Conservation (phyloP, 805 yeast genomes). For the Monosporozyma aquatica region DNA sequence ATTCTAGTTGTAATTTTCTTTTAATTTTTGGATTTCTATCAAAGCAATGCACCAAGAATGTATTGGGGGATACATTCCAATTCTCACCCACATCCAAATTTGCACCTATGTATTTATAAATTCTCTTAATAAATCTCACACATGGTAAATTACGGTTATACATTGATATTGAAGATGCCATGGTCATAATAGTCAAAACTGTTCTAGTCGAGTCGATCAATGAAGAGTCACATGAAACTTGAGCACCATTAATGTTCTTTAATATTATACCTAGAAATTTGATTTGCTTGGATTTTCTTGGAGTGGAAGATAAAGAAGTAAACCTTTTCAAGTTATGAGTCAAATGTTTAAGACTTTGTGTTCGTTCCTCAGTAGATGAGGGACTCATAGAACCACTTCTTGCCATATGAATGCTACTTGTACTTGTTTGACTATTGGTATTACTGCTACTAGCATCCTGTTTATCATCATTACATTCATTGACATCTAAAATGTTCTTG, state of each 20-base stretch:
- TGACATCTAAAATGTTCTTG: conserved; percentile 8
- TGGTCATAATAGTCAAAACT: conserved; percentile 8
- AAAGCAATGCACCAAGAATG: conserved; percentile 10
- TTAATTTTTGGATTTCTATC: conserved; percentile 14
- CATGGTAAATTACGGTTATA: conserved; percentile 8
- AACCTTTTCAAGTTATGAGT: conserved; percentile 23
- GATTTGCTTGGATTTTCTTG: conserved; percentile 5
- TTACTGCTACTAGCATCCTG: neutral
- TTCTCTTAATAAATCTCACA: conserved; percentile 8
- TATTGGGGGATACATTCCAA: conserved; percentile 13
- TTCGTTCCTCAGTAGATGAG: conserved; percentile 6
- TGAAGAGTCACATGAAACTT: conserved; percentile 11
- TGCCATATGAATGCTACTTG: neutral
- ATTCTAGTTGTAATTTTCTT: conserved; percentile 18
- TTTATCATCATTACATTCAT: conserved; percentile 1
- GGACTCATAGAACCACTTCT: conserved; percentile 1
- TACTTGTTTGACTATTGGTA: neutral
- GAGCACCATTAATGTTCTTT: conserved; percentile 14
- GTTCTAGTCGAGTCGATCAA: conserved; percentile 14
- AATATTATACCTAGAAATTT: conserved; percentile 16
- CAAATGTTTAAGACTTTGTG: conserved; percentile 15
- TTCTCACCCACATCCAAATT: conserved; percentile 14
- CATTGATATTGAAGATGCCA: conserved; percentile 11
- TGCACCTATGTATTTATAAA: conserved; percentile 8
- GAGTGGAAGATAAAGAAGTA: conserved; percentile 11